Evolutionary conservation across 176 grass and related monocot genomes (phyloP), one percentile per base, ranked within the genome.

Genomic region (Carex pumila): DNA sequence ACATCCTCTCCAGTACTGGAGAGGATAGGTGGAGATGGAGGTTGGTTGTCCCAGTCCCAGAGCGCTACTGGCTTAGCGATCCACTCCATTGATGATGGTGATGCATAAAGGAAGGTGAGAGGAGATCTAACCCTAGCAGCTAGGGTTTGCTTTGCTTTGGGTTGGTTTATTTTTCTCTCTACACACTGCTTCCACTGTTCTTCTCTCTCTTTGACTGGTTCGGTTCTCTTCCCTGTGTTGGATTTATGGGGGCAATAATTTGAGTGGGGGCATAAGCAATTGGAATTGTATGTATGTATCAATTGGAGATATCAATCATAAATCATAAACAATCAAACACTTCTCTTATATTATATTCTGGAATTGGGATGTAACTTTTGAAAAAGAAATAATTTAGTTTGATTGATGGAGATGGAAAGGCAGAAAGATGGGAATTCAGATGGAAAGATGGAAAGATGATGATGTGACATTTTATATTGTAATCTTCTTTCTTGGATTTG

Each of bases 21-120:
- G 30, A 50, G 66, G 15, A 56, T 79, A 7, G 57, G 8, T 15
- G 79, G 52, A 29, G 70, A 83, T 15, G 69, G 43, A 25, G 84
- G 61, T 0, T 61, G 69, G 50, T 85, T 87, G 83, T 85, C 93
- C 96, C 93, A 99, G 78, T 99, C 96, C 96, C 96, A 99, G 58
- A 99, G 83, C 19, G 88, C 60, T 49, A 70, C 76, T 64, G 85
- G 69, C 45, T 89, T 92, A 19, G 92, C 80, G 43, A 90, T 91
- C 89, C 87, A 93, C 57, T 88, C 91, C 91, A 92, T 92, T 76
- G 53, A 21, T 55, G 62, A 55, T 67, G 53, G 43, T 55, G 62
- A 66, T 67, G 62, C 75, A 81, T 78, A 80, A 79, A 68, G 63
- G 49, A 67, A 32, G 61, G 53, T 14, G 6, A 53, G 12, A 34